A percentile compares a stretch with the other conserved stretches of the same genome.
These are phyloP conservation scores for Ambrosia artemisiifolia DNA, from an alignment of 129 eudicot genomes.

Conservation along the genomic window DNA sequence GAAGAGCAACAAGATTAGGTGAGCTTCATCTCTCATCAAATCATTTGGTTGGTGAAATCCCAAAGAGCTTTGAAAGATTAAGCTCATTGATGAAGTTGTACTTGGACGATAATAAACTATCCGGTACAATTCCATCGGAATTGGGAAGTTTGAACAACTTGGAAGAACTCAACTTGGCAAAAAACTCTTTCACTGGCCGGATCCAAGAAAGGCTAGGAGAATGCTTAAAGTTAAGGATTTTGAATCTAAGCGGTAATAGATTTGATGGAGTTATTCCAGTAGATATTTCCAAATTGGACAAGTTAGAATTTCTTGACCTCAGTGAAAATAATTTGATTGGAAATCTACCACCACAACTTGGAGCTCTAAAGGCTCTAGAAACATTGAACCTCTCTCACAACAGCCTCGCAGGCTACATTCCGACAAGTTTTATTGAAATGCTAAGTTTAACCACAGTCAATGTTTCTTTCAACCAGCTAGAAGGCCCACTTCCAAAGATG, in stretches of 20 bases:
- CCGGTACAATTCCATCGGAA: background rate
- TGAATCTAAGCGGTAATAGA: background rate
- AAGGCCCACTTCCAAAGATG: conserved; percentile 7
- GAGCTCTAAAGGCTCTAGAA: background rate
- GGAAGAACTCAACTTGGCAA: background rate
- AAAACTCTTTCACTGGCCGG: background rate
- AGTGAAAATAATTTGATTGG: conserved; percentile 1
- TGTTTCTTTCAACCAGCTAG: conserved; percentile 3
- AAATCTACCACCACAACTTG: background rate
- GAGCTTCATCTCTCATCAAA: conserved; percentile 5
- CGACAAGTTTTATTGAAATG: background rate
- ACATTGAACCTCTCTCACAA: conserved; percentile 5
- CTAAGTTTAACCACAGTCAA: background rate
- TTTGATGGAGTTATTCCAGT: background rate
- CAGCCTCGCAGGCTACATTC: background rate
- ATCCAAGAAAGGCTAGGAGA: conserved; percentile 1
- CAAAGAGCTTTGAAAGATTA: conserved; percentile 2
- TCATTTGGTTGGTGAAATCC: conserved; percentile 3
- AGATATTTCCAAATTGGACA: background rate
- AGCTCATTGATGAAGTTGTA: conserved; percentile 4
- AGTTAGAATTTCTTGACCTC: conserved; percentile 2
- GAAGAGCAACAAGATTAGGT: conserved; percentile 2
- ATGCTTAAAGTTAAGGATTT: conserved; percentile 3
- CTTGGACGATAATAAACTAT: background rate
- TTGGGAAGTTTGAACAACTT: background rate